phyloP scores from a whole-genome alignment of 331 rosid genomes.

The Telfairia occidentalis region DNA sequence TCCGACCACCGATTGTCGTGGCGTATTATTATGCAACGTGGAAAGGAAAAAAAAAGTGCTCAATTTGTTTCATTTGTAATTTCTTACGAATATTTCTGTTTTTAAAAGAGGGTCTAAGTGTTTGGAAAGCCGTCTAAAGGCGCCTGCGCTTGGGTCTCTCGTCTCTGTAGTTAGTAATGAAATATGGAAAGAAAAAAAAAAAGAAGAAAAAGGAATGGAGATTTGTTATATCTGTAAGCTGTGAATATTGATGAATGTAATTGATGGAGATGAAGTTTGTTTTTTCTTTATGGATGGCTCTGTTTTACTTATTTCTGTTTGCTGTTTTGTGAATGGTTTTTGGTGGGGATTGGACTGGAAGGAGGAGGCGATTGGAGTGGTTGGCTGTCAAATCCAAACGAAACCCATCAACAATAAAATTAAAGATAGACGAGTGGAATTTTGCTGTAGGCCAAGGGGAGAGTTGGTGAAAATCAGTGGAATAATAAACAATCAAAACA shows the following conservation, averaged over 20 bases:
- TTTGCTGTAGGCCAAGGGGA: neutral
- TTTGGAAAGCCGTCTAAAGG: conserved; percentile 6
- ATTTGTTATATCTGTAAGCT: neutral
- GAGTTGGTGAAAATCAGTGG: neutral
- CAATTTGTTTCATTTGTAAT: neutral
- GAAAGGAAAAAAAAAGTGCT: neutral
- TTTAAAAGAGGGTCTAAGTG: neutral
- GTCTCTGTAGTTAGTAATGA: neutral
- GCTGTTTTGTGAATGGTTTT: neutral
- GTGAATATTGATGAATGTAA: neutral
- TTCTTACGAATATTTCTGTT: neutral
- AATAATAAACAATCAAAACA: neutral
- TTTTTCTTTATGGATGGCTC: neutral
- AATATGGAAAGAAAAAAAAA: neutral
- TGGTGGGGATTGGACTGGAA: neutral
- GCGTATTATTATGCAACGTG: neutral
- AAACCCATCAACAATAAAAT: neutral
- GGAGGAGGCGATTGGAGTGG: neutral
- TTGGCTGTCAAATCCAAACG: neutral
- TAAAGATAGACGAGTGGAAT: neutral
- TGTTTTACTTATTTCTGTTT: neutral
- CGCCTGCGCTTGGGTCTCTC: neutral
- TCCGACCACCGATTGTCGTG: neutral
- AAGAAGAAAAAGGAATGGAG: neutral
- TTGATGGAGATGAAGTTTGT: neutral